A percentile compares a stretch with the other conserved stretches of the same genome.
Evolutionary conservation across 1,284 basidiomycete genomes (phyloP).

Genomic region (Trichosporon faecale): DNA sequence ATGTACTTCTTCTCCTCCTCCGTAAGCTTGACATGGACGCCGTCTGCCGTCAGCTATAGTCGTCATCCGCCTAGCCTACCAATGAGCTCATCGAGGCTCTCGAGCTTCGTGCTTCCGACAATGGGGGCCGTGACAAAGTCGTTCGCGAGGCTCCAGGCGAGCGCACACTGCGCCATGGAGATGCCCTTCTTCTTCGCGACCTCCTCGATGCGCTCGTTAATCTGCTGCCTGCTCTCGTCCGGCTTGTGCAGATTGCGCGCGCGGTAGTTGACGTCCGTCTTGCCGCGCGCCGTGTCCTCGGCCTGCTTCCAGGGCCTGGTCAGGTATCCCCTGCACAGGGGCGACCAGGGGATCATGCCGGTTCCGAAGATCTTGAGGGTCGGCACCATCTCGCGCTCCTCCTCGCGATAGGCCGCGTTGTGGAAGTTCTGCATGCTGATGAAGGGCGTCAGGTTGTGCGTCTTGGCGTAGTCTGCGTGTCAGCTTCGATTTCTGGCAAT

Average conservation of each 20-base stretch:
- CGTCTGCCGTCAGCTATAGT: constrained; percentile 14
- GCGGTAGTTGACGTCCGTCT: constrained; percentile 28
- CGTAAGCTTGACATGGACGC: constrained; percentile 47
- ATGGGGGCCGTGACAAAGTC: constrained; percentile 44
- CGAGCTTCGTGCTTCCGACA: constrained; percentile 42
- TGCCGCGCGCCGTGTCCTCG: constrained; percentile 27
- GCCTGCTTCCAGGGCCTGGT: constrained; percentile 32
- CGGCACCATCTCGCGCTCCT: constrained; percentile 63
- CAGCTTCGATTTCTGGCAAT: not conserved
- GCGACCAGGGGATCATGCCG: constrained; percentile 52
- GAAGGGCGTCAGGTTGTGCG: constrained; percentile 62
- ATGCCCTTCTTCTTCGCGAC: constrained; percentile 58
- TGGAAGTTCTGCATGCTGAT: constrained; percentile 67
- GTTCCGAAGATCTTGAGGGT: constrained; percentile 47
- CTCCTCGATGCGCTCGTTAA: constrained; percentile 56
- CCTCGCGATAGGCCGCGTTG: constrained; percentile 59
- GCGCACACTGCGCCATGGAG: constrained; percentile 60
- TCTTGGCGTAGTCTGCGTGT: constrained; percentile 47
- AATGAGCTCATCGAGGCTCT: constrained; percentile 42
- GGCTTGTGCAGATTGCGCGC: constrained; percentile 9
- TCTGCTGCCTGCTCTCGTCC: constrained; percentile 29
- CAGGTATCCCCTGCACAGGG: constrained; percentile 38
- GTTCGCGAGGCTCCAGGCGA: constrained; percentile 57
- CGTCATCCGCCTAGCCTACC: constrained; percentile 23
- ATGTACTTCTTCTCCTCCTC: constrained; percentile 59